A percentile compares a stretch with the other conserved stretches of the same genome.
Evolutionary conservation across 331 rosid species (phyloP).

Genomic region (Malus hybrid): DNA sequence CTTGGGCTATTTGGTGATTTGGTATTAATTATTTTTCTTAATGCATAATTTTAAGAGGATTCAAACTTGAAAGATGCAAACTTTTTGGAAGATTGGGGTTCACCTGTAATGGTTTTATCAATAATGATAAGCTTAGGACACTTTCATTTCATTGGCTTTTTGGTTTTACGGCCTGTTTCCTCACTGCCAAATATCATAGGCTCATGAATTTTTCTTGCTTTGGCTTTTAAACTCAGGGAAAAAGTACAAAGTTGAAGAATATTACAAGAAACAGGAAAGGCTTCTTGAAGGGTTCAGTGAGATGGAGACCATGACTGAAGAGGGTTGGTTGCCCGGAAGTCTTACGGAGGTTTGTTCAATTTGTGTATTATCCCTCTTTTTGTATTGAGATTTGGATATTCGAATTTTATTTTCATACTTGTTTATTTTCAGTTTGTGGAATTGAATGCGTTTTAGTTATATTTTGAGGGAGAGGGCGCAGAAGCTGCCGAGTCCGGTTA

Average conservation of each 20-base stretch:
- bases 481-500: neutral
- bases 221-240: slow-evolving; percentile 32
- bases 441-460: neutral
- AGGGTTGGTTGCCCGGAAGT: slow-evolving; percentile 49
- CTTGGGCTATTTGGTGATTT: neutral
- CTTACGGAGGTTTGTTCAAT: slow-evolving; percentile 53
- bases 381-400: neutral
- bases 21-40: neutral
- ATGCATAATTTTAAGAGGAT: no score
- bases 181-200: no score
- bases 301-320: slow-evolving; percentile 59
- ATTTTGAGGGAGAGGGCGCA: neutral
- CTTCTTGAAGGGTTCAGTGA: slow-evolving; percentile 71
- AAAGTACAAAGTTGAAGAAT: slow-evolving; percentile 46
- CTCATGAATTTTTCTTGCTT: neutral
- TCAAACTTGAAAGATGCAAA: neutral
- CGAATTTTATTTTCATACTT: neutral
- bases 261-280: slow-evolving; percentile 60
- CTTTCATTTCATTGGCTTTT: neutral
- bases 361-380: neutral
- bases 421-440: neutral
- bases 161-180: no score
- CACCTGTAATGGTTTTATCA: no score
- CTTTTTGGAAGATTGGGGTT: neutral
- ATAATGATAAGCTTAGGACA: neutral